Evolutionary conservation across 148 eudicot genomes (phyloP), one percentile per base, ranked within the genome.

Genomic region (Rhododendron mucronatum): DNA sequence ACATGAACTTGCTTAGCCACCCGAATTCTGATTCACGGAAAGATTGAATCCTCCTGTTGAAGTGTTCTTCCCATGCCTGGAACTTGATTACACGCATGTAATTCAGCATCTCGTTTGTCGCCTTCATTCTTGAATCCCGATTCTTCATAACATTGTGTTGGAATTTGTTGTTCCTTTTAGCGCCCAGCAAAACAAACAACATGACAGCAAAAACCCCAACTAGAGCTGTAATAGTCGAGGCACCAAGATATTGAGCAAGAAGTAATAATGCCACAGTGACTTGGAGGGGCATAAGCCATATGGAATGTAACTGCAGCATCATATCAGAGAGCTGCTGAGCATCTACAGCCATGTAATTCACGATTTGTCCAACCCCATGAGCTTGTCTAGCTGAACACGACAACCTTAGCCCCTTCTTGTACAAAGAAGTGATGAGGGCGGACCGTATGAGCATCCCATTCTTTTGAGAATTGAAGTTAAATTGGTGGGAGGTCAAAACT

Each of bases 51-150:
- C 93, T 91, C 86, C 90, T 87, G 86, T 91, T 93, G 86, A 95
- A 97, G 61, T 93, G 98, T 10, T 95, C 96, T 85, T 97, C 99
- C 99, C 99, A 97, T 13, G 97, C 99, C 63, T 96, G 99, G 88
- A 96, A 94, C 90, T 95, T 96, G 82, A 96, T 96, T 16, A 95
- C 99, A 2, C 99, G 87, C 99, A 96, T 96, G 88, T 93, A 92
- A 77, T 90, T 96, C 30, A 96, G 95, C 99, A 95, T 95, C 89
- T 96, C 99, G 67, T 94, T 96, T 1, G 94, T 94, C 9, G 99
- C 98, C 89, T 95, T 96, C 98, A 96, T 95, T 88, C 99, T 87
- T 8, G 89, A 95, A 67, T 96, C 99, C 1, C 98, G 92, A 45
- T 91, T 91, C 63, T 80, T 83, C 99, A 96, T 96, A 84, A 92